phyloP scores from a whole-genome alignment of 2,329 filamentous ascomycete species.

The Botrytis sinoallii region DNA sequence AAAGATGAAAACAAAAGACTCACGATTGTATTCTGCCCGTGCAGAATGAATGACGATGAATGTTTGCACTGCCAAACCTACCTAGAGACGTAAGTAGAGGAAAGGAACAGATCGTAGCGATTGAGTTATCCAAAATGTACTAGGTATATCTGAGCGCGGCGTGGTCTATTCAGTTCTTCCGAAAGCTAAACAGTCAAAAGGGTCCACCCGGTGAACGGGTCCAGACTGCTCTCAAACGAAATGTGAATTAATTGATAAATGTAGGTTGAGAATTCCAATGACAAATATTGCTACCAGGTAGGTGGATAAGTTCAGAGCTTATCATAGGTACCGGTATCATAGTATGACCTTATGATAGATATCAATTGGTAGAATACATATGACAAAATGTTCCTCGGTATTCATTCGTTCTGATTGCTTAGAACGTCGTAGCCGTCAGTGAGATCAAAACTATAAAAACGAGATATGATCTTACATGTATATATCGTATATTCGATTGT shows the following conservation, averaged over 20 bases:
- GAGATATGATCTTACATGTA: not conserved
- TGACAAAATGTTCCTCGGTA: not conserved
- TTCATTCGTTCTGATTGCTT: too few relatives aligned
- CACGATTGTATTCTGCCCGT: not conserved
- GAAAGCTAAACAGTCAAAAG: not conserved
- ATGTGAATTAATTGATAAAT: not conserved
- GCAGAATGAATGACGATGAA: not conserved
- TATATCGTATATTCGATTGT: not conserved
- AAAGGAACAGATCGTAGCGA: not conserved
- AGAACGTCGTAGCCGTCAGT: not conserved
- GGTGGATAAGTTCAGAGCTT: not conserved
- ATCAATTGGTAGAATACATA: not conserved
- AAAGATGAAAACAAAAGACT: not conserved
- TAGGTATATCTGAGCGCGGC: not conserved
- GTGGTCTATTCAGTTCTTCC: not conserved
- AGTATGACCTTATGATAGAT: too few relatives aligned
- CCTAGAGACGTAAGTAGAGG: not conserved
- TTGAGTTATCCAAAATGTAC: not conserved
- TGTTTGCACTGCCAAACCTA: not conserved
- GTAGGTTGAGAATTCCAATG: not conserved
- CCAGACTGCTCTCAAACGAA: not conserved
- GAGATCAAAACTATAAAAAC: not conserved
- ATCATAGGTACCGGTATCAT: not conserved
- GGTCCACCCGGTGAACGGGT: not conserved
- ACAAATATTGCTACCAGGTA: not conserved